A percentile compares a stretch with the other conserved stretches of the same genome.
Conservation (phyloP, 75 land plant species). For the Pinus albicaulis region DNA sequence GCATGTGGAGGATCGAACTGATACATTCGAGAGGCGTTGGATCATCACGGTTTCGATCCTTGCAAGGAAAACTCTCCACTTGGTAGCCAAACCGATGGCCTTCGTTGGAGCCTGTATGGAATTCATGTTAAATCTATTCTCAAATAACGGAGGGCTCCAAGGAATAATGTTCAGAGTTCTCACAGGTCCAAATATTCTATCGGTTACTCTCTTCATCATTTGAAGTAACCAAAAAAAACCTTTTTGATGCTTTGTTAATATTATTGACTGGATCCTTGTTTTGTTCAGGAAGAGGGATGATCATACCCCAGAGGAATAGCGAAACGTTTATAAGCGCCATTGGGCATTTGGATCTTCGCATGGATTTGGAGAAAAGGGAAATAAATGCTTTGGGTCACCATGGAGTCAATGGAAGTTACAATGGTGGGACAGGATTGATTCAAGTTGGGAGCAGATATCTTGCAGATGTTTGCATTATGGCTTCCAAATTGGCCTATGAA, state of each 20-base stretch:
- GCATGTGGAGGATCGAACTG: background rate
- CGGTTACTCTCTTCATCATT: no score
- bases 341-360: conserved; percentile 19
- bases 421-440: no score
- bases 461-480: conserved; percentile 38
- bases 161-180: conserved; percentile 36
- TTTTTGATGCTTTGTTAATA: background rate
- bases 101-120: conserved; percentile 34
- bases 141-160: conserved; percentile 32
- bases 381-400: no score
- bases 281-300: background rate
- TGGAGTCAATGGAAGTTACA: no score
- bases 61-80: conserved; percentile 25
- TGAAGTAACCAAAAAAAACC: no score
- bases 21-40: no score
- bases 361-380: conserved; percentile 7
- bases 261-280: background rate
- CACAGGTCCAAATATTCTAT: conserved; percentile 20
- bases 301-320: conserved; percentile 5
- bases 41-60: conserved; percentile 54
- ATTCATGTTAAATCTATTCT: conserved; percentile 48
- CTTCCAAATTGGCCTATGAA: conserved; percentile 50
- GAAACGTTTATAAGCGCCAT: conserved; percentile 19
- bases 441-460: conserved; percentile 4
- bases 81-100: conserved; percentile 38